Conservation (phyloP, 208 protist species). For the Leptomonas seymouri region DNA sequence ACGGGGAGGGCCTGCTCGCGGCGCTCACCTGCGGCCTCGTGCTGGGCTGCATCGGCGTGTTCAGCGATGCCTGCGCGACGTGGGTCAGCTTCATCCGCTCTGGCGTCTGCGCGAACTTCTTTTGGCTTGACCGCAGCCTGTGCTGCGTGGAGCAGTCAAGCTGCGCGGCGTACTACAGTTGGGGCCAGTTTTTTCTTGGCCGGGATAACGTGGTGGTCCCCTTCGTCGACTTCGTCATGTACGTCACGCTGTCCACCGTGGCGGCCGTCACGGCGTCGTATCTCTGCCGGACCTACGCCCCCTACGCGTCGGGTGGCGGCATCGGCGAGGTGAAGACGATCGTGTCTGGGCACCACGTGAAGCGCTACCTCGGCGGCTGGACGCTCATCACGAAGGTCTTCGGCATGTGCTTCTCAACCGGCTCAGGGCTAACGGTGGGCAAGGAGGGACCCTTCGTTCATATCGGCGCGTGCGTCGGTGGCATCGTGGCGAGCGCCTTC, state of each 20-base stretch:
- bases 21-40: constrained; percentile 47
- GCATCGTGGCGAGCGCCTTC: constrained; percentile 62
- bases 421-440: constrained; percentile 77
- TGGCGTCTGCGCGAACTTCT: constrained; percentile 66
- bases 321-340: constrained; percentile 93
- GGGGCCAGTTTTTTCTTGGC: constrained; percentile 69
- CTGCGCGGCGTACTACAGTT: constrained; percentile 60
- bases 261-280: constrained; percentile 50
- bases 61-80: constrained; percentile 65
- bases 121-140: constrained; percentile 56
- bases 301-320: constrained; percentile 79
- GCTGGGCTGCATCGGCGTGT: constrained; percentile 58
- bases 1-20: constrained; percentile 47
- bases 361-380: constrained; percentile 70
- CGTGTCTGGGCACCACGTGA: constrained; percentile 69
- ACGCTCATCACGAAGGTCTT: constrained; percentile 81
- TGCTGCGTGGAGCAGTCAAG: constrained; percentile 52
- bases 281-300: constrained; percentile 70
- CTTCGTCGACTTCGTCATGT: constrained; percentile 63
- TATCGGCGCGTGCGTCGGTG: constrained; percentile 80
- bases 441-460: constrained; percentile 93
- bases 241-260: constrained; percentile 50
- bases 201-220: constrained; percentile 35
- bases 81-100: constrained; percentile 63
- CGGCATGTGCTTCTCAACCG: constrained; percentile 77